Percentiles rank a stretch among this genome's conserved stretches.
Evolutionary conservation across 306 rosid genomes (phyloP).

Genomic region (Rosa persica): DNA sequence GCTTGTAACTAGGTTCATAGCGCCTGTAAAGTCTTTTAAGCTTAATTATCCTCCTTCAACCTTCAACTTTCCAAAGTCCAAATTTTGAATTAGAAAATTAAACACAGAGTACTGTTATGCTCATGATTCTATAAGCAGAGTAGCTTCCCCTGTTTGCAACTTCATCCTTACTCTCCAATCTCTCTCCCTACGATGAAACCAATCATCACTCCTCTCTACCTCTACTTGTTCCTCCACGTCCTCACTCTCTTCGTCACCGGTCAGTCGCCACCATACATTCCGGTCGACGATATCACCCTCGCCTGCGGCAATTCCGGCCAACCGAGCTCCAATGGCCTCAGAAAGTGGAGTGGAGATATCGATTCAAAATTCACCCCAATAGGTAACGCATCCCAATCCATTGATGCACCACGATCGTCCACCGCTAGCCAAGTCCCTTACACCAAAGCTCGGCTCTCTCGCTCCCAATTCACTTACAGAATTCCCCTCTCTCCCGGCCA

Average conservation of each 20-base stretch:
- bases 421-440: not conserved
- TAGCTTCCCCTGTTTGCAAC: not conserved
- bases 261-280: not conserved
- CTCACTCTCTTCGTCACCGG: not conserved
- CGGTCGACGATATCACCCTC: not conserved
- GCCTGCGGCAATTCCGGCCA: not conserved
- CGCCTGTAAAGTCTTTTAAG: no score
- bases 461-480: no score
- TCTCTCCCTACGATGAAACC: not conserved
- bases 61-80: not conserved
- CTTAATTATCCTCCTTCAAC: no score
- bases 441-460: no score
- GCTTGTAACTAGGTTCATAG: no score
- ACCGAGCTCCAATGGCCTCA: not conserved
- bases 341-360: constrained; percentile 26
- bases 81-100: not conserved
- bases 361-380: constrained; percentile 4
- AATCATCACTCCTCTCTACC: not conserved
- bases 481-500: no score
- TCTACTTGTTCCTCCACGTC: not conserved
- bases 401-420: not conserved
- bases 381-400: not conserved
- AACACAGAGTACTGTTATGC: not conserved
- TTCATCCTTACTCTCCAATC: not conserved
- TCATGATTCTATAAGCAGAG: not conserved